Base-by-base conservation (phyloP, 1,139 yeast species). In the Suhomyces bokatorum region DNA sequence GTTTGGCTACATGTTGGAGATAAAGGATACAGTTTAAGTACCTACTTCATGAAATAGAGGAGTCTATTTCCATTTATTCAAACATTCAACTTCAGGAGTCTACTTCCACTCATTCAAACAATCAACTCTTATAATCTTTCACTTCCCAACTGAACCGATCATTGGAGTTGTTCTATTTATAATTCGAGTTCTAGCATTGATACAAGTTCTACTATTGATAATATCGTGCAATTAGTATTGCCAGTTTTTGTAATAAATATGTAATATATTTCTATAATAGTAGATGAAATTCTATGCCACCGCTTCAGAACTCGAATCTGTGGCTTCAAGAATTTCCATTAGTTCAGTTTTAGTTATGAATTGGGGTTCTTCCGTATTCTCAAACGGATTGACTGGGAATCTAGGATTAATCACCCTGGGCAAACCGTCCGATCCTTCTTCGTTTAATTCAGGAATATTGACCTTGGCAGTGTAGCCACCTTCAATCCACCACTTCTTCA, bases 401-500 rank as follows among this genome's bases (percentile, higher is more conserved):
- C 69, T 63, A 0, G 96, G 96, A 57, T 93, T 93, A 36, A 90
- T 69, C 1, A 78, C 68, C 42, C 53, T 45, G 58, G 59, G 57
- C 33, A 67, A 67, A 8, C 65, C 65, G 17, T 63, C 69, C 2
- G 71, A 51, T 30, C 65, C 66, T 9, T 68, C 62, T 31, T 55
- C 52, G 20, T 61, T 67, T 36, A 76, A 56, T 44, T 73, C 76
- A 3, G 70, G 66, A 13, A 81, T 74, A 5, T 62, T 59, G 6
- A 91, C 85, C 58, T 83, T 88, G 2, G 91, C 93, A 6, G 86
- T 76, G 51, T 79, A 79, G 0, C 95, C 93, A 9, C 83, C 84
- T 13, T 83, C 83, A 32, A 89, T 73, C 99, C 99, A 93, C 99
- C 99, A 93, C 63, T 89, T 88, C 29, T 77, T 69, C 12, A 70